These are phyloP conservation scores for Sporothrix globosa DNA, from an alignment of 2,329 filamentous ascomycete genomes.

Conservation along the genomic window DNA sequence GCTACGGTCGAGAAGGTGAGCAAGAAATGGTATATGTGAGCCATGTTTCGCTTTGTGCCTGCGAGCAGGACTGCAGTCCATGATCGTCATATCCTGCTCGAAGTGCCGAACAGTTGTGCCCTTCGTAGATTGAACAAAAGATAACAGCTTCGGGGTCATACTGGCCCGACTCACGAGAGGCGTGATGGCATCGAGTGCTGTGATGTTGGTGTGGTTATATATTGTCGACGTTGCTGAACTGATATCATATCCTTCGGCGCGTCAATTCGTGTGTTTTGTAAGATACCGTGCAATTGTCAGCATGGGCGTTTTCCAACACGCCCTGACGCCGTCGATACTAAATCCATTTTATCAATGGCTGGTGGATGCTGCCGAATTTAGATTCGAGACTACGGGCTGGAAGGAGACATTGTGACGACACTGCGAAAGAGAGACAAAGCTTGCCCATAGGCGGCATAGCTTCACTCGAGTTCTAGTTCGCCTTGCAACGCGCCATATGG, in stretches of 20 bases:
- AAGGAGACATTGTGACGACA: conserved; percentile 21
- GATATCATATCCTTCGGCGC: neutral
- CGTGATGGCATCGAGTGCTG: neutral
- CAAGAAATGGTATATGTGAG: neutral
- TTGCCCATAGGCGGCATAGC: conserved; percentile 17
- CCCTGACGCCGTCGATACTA: neutral
- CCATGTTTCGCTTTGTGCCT: conserved; percentile 1
- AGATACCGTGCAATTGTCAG: neutral
- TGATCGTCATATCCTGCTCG: neutral
- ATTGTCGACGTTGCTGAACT: neutral
- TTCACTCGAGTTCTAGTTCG: neutral
- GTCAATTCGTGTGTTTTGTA: neutral
- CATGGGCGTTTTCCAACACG: neutral
- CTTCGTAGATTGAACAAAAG: neutral
- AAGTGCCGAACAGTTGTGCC: neutral
- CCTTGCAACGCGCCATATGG: neutral
- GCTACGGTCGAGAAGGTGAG: neutral
- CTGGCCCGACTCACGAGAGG: neutral
- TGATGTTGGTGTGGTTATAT: neutral
- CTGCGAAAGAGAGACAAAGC: neutral
- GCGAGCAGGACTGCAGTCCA: neutral
- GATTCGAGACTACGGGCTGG: neutral
- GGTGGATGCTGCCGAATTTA: conserved; percentile 13
- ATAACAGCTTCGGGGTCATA: neutral
- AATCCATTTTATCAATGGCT: conserved; percentile 4